Conservation (phyloP, 2,329 filamentous ascomycete genomes). For the Colletotrichum eremochloae region DNA sequence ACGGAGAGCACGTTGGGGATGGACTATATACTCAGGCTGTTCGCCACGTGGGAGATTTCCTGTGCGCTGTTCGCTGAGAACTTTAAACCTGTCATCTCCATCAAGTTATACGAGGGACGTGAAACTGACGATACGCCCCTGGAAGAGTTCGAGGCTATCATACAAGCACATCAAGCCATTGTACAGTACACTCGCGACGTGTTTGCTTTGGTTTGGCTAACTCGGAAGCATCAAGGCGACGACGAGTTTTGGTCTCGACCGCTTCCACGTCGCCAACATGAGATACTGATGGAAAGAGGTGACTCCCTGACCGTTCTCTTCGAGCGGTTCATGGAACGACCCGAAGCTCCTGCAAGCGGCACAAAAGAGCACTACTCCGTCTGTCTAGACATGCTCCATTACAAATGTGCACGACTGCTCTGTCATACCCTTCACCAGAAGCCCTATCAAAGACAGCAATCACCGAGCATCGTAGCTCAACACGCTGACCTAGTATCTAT, state of each 20-base stretch:
- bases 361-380: conserved; percentile 29
- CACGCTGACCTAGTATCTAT: conserved; percentile 28
- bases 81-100: conserved; percentile 43
- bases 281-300: conserved; percentile 42
- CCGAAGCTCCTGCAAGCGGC: conserved; percentile 19
- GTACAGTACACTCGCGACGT: conserved; percentile 46
- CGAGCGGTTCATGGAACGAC: conserved; percentile 29
- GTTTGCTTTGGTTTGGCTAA: conserved; percentile 44
- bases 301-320: conserved; percentile 39
- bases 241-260: conserved; percentile 41
- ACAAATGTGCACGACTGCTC: conserved; percentile 28
- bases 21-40: conserved; percentile 44
- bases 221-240: conserved; percentile 37
- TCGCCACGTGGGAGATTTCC: conserved; percentile 45
- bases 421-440: conserved; percentile 31
- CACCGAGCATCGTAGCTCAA: conserved; percentile 3
- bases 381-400: conserved; percentile 38
- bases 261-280: conserved; percentile 41
- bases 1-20: conserved; percentile 35
- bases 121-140: conserved; percentile 37
- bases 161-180: conserved; percentile 41
- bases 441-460: conserved; percentile 13
- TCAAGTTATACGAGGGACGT: conserved; percentile 42
- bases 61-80: conserved; percentile 43
- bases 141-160: conserved; percentile 39